A percentile compares a stretch with the other conserved stretches of the same genome.
Conservation (phyloP, 2,329 filamentous ascomycete genomes). For the Cadophora malorum region DNA sequence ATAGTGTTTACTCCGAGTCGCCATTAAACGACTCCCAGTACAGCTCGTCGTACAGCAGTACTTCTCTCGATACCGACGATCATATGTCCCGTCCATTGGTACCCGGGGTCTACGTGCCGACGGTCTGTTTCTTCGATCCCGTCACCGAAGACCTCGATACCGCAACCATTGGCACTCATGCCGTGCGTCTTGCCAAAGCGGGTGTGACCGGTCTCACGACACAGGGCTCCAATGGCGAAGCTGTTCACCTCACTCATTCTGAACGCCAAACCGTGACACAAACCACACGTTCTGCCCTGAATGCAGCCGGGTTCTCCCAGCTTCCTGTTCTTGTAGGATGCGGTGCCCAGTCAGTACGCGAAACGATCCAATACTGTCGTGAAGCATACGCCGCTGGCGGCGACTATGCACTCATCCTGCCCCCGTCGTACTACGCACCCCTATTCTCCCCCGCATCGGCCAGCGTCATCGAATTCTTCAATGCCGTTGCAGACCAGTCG, state of each 20-base stretch:
- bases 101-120: slow-evolving; percentile 73
- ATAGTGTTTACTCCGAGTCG: slow-evolving; percentile 46
- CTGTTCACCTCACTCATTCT: slow-evolving; percentile 67
- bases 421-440: slow-evolving; percentile 70
- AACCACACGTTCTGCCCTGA: slow-evolving; percentile 65
- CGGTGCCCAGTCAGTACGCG: slow-evolving; percentile 68
- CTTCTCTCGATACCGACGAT: slow-evolving; percentile 44
- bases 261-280: slow-evolving; percentile 66
- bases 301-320: slow-evolving; percentile 61
- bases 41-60: slow-evolving; percentile 53
- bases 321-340: slow-evolving; percentile 72
- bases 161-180: slow-evolving; percentile 54
- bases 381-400: slow-evolving; percentile 68
- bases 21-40: slow-evolving; percentile 44
- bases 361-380: slow-evolving; percentile 67
- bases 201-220: slow-evolving; percentile 67
- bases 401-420: slow-evolving; percentile 71
- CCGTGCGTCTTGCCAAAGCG: slow-evolving; percentile 63
- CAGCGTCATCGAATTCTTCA: slow-evolving; percentile 65
- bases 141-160: slow-evolving; percentile 71
- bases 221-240: slow-evolving; percentile 72
- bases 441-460: slow-evolving; percentile 62
- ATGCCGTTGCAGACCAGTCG: slow-evolving; percentile 66
- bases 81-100: slow-evolving; percentile 49
- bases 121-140: slow-evolving; percentile 74